Evolutionary conservation across 805 yeast genomes (phyloP).

Genomic region (Kodamaea kaohsiungensis): DNA sequence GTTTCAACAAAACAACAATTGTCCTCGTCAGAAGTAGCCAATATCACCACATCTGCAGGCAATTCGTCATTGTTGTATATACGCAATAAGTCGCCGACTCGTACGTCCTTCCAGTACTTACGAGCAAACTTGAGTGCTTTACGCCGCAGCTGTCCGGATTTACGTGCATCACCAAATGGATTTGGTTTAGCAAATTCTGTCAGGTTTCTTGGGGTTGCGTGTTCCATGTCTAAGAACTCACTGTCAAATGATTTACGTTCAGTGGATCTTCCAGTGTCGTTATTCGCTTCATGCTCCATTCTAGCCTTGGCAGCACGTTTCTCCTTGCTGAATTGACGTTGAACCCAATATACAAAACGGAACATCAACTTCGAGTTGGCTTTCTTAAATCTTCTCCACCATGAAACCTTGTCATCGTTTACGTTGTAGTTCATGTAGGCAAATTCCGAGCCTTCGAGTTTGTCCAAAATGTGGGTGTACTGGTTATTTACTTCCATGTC

Average conservation of each 20-base stretch:
- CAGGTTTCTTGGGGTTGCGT: slow-evolving; percentile 6
- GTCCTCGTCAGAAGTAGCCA: slow-evolving; percentile 71
- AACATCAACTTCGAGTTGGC: slow-evolving; percentile 33
- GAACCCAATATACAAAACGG: slow-evolving; percentile 25
- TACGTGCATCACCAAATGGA: slow-evolving; percentile 9
- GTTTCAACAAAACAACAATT: slow-evolving; percentile 71
- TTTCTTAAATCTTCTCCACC: slow-evolving; percentile 74
- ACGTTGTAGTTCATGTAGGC: slow-evolving; percentile 55
- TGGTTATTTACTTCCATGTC: slow-evolving; percentile 80
- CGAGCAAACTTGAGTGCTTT: slow-evolving; percentile 30
- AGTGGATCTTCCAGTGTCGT: slow-evolving; percentile 6
- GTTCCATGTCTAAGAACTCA: slow-evolving; percentile 1
- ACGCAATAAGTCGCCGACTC: slow-evolving; percentile 73
- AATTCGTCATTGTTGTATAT: slow-evolving; percentile 70
- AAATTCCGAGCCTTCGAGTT: slow-evolving; percentile 36
- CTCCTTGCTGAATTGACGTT: slow-evolving; percentile 33
- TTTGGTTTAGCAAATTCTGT: slow-evolving; percentile 15
- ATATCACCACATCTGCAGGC: slow-evolving; percentile 72
- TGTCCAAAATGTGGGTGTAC: slow-evolving; percentile 58
- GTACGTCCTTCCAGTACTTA: slow-evolving; percentile 66
- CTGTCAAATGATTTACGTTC: slow-evolving; percentile 31
- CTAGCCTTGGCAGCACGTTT: slow-evolving; percentile 33
- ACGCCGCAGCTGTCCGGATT: slow-evolving; percentile 10
- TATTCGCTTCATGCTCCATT: neutral
- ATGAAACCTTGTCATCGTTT: slow-evolving; percentile 59